Base-by-base conservation (phyloP, 805 yeast genomes). In the Lipomyces yamadae region DNA sequence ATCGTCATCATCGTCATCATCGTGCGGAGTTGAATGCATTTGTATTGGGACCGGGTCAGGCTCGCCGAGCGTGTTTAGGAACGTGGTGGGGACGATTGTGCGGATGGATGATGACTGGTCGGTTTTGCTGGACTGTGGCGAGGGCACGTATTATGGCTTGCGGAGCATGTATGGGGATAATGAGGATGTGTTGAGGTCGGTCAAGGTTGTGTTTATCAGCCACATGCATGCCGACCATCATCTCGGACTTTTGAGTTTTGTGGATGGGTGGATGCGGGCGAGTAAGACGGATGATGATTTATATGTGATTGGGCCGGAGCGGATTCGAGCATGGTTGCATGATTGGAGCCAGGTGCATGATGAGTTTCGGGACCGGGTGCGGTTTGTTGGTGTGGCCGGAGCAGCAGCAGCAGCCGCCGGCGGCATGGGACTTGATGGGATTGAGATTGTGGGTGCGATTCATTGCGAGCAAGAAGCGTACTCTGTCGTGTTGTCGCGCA, bases 141-240 rank as follows among this genome's bases (percentile, higher is more conserved):
- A 95, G 75, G 92, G 91, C 67, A 91, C 98, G 0, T 73, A 89
- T 30, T 97, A 96, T 1, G 78, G 90, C 0, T 77, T 95, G 67
- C 76, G 79, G 39, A 84, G 98, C 71, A 80, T 85, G 64, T 86
- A 86, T 68, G 87, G 88, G 7, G 82, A 82, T 18, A 69, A 81
- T 1, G 72, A 73, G 1, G 74, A 74, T 24, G 77, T 89, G 1
- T 81, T 93, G 68, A 70, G 78, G 54, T 96, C 92, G 72, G 78
- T 93, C 65, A 79, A 83, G 37, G 65, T 91, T 62, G 80, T 95
- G 29, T 90, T 85, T 73, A 79, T 95, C 62, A 89, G 96, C 72
- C 99, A 95, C 81, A 81, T 94, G 72, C 99, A 95, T 78, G 98
- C 98, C 0, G 99, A 95, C 76, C 99, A 95, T 76, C 98, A 94